phyloP scores from a whole-genome alignment of 1,284 basidiomycete genomes.

The Ceratobasidium sp. region DNA sequence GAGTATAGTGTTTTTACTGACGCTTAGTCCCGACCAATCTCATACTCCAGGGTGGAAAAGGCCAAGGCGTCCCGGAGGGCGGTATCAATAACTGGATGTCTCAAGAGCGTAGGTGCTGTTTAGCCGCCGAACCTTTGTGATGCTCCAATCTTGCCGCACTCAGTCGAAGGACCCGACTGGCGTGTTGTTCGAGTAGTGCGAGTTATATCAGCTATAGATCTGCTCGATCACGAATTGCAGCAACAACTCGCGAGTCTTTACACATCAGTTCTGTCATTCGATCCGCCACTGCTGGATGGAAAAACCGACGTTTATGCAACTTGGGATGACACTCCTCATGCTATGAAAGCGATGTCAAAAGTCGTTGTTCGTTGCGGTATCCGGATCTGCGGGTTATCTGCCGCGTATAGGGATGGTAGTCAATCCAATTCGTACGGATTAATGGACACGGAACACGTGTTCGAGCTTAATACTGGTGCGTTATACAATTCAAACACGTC shows the following conservation, averaged over 20 bases:
- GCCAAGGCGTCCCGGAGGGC: no score
- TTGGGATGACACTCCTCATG: background rate
- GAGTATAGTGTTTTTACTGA: no score
- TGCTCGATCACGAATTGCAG: background rate
- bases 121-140: background rate
- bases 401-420: background rate
- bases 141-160: background rate
- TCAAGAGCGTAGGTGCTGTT: background rate
- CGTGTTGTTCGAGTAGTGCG: background rate
- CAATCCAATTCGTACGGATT: background rate
- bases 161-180: constrained; percentile 4
- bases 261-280: background rate
- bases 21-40: no score
- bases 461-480: background rate
- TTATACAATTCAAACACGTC: background rate
- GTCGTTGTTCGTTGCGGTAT: background rate
- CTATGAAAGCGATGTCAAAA: background rate
- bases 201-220: background rate
- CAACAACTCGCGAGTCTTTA: background rate
- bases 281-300: background rate
- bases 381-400: background rate
- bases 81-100: no score
- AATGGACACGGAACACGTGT: background rate
- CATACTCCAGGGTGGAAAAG: no score
- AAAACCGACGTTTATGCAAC: background rate